Base-by-base conservation (phyloP, 768 basidiomycete genomes). In the Amanita polypyramis region DNA sequence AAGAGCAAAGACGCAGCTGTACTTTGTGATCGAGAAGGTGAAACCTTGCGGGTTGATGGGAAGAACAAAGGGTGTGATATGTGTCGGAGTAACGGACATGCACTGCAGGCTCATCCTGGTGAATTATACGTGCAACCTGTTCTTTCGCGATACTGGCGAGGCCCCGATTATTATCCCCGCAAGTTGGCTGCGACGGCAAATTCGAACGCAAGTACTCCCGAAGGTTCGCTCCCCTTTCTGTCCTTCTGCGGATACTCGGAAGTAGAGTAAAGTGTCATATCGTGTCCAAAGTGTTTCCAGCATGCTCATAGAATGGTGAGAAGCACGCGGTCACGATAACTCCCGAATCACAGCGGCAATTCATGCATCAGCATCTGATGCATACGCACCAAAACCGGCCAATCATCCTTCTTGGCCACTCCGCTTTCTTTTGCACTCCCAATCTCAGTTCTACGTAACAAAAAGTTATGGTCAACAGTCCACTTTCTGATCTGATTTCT, bases 11-110 rank as follows among this genome's bases (percentile, higher is more conserved):
- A n/a, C n/a, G n/a, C n/a, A n/a, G n/a, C n/a, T n/a, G n/a, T n/a
- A n/a, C n/a, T n/a, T n/a, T n/a, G n/a, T n/a, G n/a, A n/a, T n/a
- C n/a, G n/a, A n/a, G n/a, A n/a, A n/a, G n/a, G n/a, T n/a, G n/a
- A n/a, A n/a, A n/a, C n/a, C n/a, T 12, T 85, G 82, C 30, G 37
- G 46, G 15, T 34, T 42, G 8, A 9, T n/a, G 20, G n/a, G n/a
- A 20, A 27, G 25, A 27, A 27, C 39, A 8, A 10, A 25, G 14
- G 40, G 12, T 8, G 12, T 8, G 10, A 38, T 17, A 38, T 3
- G 17, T 14, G 2, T n/a, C n/a, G n/a, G n/a, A n/a, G n/a, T n/a
- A n/a, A n/a, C n/a, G n/a, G n/a, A n/a, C n/a, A n/a, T n/a, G n/a
- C n/a, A n/a, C n/a, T n/a, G n/a, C n/a, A n/a, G n/a, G n/a, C n/a